Percentiles rank a stretch among this genome's conserved stretches.
Conservation (phyloP, 225 moss, liverwort and hornwort species). For the Rhytidiadelphus loreus region DNA sequence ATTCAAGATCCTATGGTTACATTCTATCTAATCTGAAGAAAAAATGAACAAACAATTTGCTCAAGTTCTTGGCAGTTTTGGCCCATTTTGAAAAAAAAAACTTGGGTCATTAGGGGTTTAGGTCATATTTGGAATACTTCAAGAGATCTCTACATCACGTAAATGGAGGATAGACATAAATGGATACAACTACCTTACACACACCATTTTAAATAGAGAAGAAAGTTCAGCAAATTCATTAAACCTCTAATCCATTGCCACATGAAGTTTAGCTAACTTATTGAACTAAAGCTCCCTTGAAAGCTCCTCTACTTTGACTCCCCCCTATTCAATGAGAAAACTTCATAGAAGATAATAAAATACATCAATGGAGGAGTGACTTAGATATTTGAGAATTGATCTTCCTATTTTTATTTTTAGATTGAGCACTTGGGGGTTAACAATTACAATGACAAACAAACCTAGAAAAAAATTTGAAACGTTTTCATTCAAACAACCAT, state of each 20-base stretch:
- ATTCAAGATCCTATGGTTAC: too few species aligned
- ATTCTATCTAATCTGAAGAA: too few species aligned
- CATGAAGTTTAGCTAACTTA: neutral
- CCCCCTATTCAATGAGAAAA: too few species aligned
- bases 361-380: too few species aligned
- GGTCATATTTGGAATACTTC: neutral
- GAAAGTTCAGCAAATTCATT: fast-evolving
- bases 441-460: neutral
- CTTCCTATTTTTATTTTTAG: too few species aligned
- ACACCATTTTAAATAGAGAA: neutral
- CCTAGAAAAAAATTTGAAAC: too few species aligned
- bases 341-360: too few species aligned
- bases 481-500: too few species aligned
- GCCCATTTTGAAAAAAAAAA: too few species aligned
- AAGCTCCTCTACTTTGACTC: neutral
- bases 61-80: too few species aligned
- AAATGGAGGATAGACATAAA: neutral
- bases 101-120: too few species aligned
- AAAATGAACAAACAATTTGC: too few species aligned
- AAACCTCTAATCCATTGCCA: neutral
- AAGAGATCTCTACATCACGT: neutral
- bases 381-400: neutral
- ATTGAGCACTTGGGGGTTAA: neutral
- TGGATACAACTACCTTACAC: neutral
- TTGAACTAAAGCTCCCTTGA: neutral